Evolutionary conservation across 1,139 yeast species (phyloP).

Genomic region (Magnusiomyces starmeri): DNA sequence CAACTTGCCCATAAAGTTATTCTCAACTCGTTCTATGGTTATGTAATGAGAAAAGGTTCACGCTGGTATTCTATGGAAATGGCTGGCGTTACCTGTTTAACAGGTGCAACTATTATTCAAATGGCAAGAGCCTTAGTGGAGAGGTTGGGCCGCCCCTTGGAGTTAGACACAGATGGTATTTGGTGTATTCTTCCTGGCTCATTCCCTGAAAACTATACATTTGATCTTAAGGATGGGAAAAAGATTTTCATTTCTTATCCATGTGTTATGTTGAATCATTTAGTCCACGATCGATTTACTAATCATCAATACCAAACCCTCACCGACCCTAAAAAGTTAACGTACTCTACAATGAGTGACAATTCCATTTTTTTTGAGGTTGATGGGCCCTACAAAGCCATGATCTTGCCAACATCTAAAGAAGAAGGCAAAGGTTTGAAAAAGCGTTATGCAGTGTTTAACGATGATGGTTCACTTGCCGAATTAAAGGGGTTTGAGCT

Average conservation of each 20-base stretch:
- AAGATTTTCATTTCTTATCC: constrained; percentile 78
- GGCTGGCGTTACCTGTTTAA: constrained; percentile 98
- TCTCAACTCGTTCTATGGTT: constrained; percentile 93
- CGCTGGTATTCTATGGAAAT: constrained; percentile 99
- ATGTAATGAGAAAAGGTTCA: constrained; percentile 98
- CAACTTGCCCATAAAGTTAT: constrained; percentile 97
- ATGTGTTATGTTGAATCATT: constrained; percentile 90
- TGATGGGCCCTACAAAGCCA: constrained; percentile 97
- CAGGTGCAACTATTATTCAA: constrained; percentile 97
- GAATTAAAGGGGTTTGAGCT: constrained; percentile 96
- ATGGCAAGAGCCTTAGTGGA: constrained; percentile 94
- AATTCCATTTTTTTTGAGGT: constrained; percentile 96
- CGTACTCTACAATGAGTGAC: constrained; percentile 74
- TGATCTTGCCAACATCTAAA: constrained; percentile 94
- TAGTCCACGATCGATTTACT: constrained; percentile 85
- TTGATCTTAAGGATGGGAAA: constrained; percentile 72
- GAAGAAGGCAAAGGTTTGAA: constrained; percentile 97
- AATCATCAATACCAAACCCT: constrained; percentile 91
- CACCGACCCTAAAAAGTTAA: constrained; percentile 57
- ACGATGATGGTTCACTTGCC: constrained; percentile 87
- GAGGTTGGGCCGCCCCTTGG: constrained; percentile 89
- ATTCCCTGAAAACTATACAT: constrained; percentile 81
- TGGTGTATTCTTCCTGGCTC: constrained; percentile 96
- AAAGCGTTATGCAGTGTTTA: constrained; percentile 94
- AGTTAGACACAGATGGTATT: constrained; percentile 97